A percentile compares a stretch with the other conserved stretches of the same genome.
phyloP scores from a whole-genome alignment of 495 filamentous ascomycete species.

The Lasiosphaeria hispida region DNA sequence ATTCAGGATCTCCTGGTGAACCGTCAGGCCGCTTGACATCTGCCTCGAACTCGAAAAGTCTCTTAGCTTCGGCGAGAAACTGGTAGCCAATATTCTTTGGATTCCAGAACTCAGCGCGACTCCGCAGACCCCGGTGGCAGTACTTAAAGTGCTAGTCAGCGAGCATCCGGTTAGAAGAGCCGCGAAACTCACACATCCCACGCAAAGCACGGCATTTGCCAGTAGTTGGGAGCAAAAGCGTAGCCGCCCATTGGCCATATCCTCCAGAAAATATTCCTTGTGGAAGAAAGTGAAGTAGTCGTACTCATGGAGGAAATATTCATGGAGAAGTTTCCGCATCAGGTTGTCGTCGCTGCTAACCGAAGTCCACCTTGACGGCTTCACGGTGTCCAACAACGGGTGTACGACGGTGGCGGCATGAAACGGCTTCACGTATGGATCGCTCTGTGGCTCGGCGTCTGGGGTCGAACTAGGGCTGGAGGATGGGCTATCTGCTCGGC shows the following conservation, averaged over 20 bases:
- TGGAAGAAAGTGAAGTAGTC: conserved; percentile 36
- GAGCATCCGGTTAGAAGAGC: neutral
- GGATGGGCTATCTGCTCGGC: neutral
- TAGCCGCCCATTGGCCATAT: conserved; percentile 28
- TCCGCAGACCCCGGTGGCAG: conserved; percentile 28
- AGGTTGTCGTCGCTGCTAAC: conserved; percentile 35
- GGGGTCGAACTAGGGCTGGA: conserved; percentile 2
- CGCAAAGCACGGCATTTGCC: conserved; percentile 37
- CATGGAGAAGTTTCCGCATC: conserved; percentile 32
- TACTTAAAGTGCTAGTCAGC: conserved; percentile 20
- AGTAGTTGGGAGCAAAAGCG: conserved; percentile 40
- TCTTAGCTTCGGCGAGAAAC: conserved; percentile 40
- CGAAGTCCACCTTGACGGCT: conserved; percentile 36
- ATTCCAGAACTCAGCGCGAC: conserved; percentile 38
- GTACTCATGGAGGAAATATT: conserved; percentile 40
- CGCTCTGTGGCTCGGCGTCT: conserved; percentile 18
- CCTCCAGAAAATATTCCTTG: conserved; percentile 38
- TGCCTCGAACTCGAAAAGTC: conserved; percentile 37
- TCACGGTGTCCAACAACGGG: conserved; percentile 29
- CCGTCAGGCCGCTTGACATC: conserved; percentile 14
- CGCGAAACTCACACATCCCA: conserved; percentile 36
- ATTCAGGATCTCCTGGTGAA: conserved; percentile 18
- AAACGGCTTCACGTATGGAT: conserved; percentile 38
- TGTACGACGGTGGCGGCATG: conserved; percentile 32
- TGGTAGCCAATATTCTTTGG: conserved; percentile 36